Conservation (phyloP, 192 early-diverging fungal genomes). For the Globomyces pollinis-pini region DNA sequence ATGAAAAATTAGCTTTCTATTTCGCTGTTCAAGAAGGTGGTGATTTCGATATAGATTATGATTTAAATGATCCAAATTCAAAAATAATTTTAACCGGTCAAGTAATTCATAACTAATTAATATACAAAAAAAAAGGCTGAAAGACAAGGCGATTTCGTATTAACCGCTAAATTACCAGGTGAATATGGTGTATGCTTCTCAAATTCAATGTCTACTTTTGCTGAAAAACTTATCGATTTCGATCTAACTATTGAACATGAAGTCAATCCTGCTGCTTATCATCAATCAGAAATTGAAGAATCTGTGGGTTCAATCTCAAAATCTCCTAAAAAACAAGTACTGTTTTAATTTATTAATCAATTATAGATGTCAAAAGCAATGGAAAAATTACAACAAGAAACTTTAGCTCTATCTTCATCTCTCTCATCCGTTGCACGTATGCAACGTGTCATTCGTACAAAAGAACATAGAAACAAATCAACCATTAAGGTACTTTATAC, state of each 20-base stretch:
- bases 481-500: constrained; percentile 85
- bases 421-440: constrained; percentile 58
- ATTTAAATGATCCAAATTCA: constrained; percentile 68
- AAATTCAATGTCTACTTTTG: constrained; percentile 89
- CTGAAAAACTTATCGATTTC: constrained; percentile 91
- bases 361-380: constrained; percentile 8
- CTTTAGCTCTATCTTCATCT: constrained; percentile 36
- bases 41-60: constrained; percentile 94
- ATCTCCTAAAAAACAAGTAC: constrained; percentile 40
- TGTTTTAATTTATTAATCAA: background rate
- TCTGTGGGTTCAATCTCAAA: constrained; percentile 22
- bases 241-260: constrained; percentile 92
- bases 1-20: constrained; percentile 94
- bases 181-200: constrained; percentile 97
- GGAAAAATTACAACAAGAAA: constrained; percentile 44
- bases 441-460: constrained; percentile 76
- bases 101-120: too few species aligned
- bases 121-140: too few species aligned
- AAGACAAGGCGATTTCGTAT: constrained; percentile 92
- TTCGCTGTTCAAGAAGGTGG: constrained; percentile 97
- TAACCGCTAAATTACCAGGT: constrained; percentile 75
- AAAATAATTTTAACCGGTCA: constrained; percentile 65
- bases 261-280: constrained; percentile 16
- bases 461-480: constrained; percentile 85
- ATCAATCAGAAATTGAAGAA: constrained; percentile 37